phyloP scores from a whole-genome alignment of 768 basidiomycete species.

The Tylopilus rubrobrunneus region DNA sequence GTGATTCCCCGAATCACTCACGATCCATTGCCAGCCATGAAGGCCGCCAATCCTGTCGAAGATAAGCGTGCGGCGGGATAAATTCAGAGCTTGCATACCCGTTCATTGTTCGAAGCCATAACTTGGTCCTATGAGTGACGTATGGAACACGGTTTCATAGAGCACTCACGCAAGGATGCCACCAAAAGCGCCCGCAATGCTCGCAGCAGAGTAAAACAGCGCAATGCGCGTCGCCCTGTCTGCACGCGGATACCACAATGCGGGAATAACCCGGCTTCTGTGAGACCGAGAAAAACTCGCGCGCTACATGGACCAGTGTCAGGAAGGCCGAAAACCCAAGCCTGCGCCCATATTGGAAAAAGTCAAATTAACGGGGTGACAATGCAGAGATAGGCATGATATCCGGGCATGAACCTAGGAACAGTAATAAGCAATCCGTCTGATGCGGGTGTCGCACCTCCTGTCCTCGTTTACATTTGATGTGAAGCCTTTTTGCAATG shows the following conservation, averaged over 20 bases:
- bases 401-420: no score
- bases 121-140: slow-evolving; percentile 17
- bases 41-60: slow-evolving; percentile 24
- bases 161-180: slow-evolving; percentile 44
- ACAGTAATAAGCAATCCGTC: no score
- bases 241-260: slow-evolving; percentile 55
- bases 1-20: slow-evolving; percentile 15
- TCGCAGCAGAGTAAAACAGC: slow-evolving; percentile 60
- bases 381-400: no score
- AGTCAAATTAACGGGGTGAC: no score
- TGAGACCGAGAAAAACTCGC: slow-evolving; percentile 41
- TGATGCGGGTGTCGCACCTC: no score
- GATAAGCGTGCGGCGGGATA: neutral
- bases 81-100: slow-evolving; percentile 27
- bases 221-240: slow-evolving; percentile 58
- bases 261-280: slow-evolving; percentile 46
- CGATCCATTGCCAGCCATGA: slow-evolving; percentile 39
- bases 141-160: neutral
- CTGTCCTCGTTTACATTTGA: no score
- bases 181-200: slow-evolving; percentile 49
- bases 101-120: slow-evolving; percentile 34
- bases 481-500: no score
- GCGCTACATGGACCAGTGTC: slow-evolving; percentile 20
- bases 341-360: no score
- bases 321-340: neutral